Percentiles rank a stretch among this genome's conserved stretches.
Conservation (phyloP, 1,139 yeast genomes). For the Geotrichum restrictum region DNA sequence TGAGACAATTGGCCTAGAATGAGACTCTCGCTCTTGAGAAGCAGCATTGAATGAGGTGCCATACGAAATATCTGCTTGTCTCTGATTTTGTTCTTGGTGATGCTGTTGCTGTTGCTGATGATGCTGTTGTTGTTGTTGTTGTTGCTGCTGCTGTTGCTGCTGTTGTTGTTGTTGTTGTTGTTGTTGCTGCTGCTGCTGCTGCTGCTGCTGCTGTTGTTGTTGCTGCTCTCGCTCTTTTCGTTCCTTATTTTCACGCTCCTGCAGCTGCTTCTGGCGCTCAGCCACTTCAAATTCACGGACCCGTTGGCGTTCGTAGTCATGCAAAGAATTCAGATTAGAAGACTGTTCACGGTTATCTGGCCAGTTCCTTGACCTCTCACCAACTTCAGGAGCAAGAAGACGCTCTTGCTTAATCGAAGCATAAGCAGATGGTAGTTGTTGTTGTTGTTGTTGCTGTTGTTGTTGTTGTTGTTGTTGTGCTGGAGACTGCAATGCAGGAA, state of each 20-base stretch:
- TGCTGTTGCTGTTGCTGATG: slow-evolving; percentile 1
- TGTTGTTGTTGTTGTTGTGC: too few relatives aligned
- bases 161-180: not conserved
- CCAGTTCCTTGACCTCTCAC: not conserved
- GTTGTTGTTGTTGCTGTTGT: too few relatives aligned
- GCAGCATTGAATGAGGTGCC: not conserved
- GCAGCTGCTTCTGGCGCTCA: slow-evolving; percentile 8
- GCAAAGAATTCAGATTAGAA: too few relatives aligned
- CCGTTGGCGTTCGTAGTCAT: slow-evolving; percentile 1
- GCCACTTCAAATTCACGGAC: slow-evolving; percentile 1
- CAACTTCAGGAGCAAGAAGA: too few relatives aligned
- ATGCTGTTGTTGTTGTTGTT: not conserved
- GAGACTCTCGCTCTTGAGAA: slow-evolving; percentile 1
- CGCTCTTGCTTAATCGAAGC: too few relatives aligned
- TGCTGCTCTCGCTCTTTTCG: not conserved
- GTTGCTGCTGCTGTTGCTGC: slow-evolving; percentile 13
- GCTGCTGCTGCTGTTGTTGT: too few relatives aligned
- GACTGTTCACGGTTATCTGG: too few relatives aligned
- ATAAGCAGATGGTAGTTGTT: too few relatives aligned
- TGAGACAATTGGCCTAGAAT: slow-evolving; percentile 6
- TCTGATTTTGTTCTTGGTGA: not conserved
- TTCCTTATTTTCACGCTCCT: not conserved
- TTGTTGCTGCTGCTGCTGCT: too few relatives aligned
- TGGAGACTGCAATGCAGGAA: slow-evolving; percentile 9
- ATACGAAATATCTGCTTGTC: not conserved